phyloP scores from a whole-genome alignment of 192 early-diverging fungal genomes.

The Backusella luteola region DNA sequence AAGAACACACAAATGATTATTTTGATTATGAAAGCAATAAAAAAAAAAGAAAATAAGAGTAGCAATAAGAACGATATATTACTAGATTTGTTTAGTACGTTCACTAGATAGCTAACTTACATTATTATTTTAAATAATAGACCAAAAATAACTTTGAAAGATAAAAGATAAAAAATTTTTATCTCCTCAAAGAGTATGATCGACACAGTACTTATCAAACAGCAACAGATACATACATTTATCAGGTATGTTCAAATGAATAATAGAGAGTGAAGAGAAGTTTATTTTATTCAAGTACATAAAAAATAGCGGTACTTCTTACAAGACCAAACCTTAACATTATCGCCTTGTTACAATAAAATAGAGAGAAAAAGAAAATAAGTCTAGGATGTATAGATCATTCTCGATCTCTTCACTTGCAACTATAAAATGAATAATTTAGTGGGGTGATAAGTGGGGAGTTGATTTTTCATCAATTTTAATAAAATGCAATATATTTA shows the following conservation, averaged over 20 bases:
- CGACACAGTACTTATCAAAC: neutral
- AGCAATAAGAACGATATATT: neutral
- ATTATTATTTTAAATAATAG: neutral
- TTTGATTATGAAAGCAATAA: neutral
- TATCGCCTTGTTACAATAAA: neutral
- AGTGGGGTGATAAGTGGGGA: neutral
- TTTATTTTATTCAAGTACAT: neutral
- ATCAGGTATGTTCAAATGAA: neutral
- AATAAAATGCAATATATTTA: slow-evolving; percentile 3
- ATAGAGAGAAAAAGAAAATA: neutral
- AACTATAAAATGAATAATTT: neutral
- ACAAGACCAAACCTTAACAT: neutral
- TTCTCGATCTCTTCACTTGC: neutral
- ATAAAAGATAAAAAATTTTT: neutral
- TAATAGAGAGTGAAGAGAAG: neutral
- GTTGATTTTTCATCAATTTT: slow-evolving; percentile 4
- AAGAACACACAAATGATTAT: neutral
- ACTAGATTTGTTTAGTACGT: neutral
- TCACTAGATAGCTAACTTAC: neutral
- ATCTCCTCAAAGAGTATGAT: neutral
- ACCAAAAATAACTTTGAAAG: neutral
- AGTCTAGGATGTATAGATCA: neutral
- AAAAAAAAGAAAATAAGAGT: neutral
- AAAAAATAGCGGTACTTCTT: neutral
- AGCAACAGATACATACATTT: neutral